Percentiles rank a stretch among this genome's conserved stretches.
Evolutionary conservation across 2,329 filamentous ascomycete genomes (phyloP).

Genomic region (Arthrobotrys musiformis): DNA sequence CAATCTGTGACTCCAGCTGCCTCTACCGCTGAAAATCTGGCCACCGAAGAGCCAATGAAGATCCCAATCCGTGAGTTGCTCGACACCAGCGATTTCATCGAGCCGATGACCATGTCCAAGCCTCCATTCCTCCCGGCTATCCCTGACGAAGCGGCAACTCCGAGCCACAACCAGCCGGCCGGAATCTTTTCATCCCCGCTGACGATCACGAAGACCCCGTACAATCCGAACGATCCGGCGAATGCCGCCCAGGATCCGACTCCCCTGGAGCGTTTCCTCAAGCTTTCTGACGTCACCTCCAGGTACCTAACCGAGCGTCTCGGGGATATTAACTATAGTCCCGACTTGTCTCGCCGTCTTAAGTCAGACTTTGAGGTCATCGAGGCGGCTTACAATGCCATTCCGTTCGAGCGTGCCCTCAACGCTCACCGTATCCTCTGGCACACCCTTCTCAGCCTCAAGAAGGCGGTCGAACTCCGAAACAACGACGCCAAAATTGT

Average conservation of each 20-base stretch:
- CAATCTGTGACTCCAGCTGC: not conserved
- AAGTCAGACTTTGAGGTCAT: constrained; percentile 42
- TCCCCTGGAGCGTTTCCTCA: constrained; percentile 28
- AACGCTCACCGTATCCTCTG: constrained; percentile 30
- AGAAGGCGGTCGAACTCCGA: constrained; percentile 14
- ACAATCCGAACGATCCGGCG: constrained; percentile 16
- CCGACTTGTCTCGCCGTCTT: constrained; percentile 34
- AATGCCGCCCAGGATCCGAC: not conserved
- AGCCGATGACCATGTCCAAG: not conserved
- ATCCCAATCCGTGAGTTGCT: constrained; percentile 38
- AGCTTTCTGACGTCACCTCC: constrained; percentile 21
- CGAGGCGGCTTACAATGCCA: constrained; percentile 17
- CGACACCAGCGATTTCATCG: constrained; percentile 38
- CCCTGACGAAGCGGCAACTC: not conserved
- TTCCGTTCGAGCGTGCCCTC: constrained; percentile 9
- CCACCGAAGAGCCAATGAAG: constrained; percentile 16
- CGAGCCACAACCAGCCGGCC: not conserved
- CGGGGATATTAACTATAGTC: constrained; percentile 32
- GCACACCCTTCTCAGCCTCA: constrained; percentile 9
- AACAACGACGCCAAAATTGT: constrained; percentile 44
- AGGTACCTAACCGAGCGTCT: constrained; percentile 37
- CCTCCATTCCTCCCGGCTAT: not conserved
- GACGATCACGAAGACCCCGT: constrained; percentile 26
- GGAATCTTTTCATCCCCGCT: constrained; percentile 18
- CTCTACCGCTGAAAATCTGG: not conserved